Base-by-base conservation (phyloP, 2,329 filamentous ascomycete genomes). In the Cytospora paraplurivora region DNA sequence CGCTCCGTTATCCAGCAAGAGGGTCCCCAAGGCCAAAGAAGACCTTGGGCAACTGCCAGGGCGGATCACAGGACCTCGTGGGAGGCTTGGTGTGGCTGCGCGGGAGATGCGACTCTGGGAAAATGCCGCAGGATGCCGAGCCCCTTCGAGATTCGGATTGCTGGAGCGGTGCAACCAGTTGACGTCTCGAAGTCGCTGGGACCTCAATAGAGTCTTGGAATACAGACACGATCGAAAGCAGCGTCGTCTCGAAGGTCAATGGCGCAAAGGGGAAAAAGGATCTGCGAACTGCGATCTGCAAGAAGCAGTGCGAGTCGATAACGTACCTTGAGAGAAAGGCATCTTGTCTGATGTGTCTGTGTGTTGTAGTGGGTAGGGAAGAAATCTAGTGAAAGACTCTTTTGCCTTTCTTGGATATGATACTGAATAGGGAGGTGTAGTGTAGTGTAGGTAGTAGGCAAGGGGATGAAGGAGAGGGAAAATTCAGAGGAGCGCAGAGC, bases 251-350 rank as follows among this genome's bases (percentile, higher is more conserved):
- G 54, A 58, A 59, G 33, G 35, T 56, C 70, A 71, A 70, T 71
- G 70, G 70, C 68, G 67, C 38, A 33, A 5, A 49, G 27, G 11
- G n/a, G n/a, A n/a, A n/a, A n/a, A n/a, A n/a, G n/a, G n/a, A 27
- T 27, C 27, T 41, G 59, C n/a, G 12, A 33, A 21, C 51, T 32
- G 53, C 38, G 56, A 37, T 35, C 35, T 27, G 51, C 13, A 32
- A 47, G 54, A 38, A 19, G 27, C 44, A 17, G n/a, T n/a, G 35
- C 35, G 21, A 34, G 44, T 15, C 52, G 53, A 56, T 21, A 17
- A 76, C 76, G 37, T 76, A 78, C 76, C 76, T 59, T 72, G 68
- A 65, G 73, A 72, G 75, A 76, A 76, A 69, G 67, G 67, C 76
- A 78, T 78, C 60, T 72, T 77, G 73, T 67, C 65, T 68, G 67